Percentiles rank a stretch among this genome's conserved stretches.
Conservation (phyloP, 129 eudicot species). For the Scalesia atractyloides region DNA sequence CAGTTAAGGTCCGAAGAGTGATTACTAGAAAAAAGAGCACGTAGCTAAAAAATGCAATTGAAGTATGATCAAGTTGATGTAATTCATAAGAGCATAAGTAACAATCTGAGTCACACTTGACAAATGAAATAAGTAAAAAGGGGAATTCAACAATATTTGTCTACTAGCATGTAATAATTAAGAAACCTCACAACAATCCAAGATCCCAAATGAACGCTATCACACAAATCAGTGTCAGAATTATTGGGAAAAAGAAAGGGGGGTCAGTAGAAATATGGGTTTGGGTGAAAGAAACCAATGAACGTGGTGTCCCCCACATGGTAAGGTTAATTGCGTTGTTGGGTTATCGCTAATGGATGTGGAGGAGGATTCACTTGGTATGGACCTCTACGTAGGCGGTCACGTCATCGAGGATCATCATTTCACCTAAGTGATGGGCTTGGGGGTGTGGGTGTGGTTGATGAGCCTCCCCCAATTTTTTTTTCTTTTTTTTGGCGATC, state of each 20-base stretch:
- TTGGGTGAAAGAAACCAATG: not conserved
- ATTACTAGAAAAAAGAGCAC: not conserved
- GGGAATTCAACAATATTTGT: not conserved
- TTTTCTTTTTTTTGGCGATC: too few species aligned
- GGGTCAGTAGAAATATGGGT: too few species aligned
- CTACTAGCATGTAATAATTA: not conserved
- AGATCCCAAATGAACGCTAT: slow-evolving; percentile 23
- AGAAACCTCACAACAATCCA: not conserved
- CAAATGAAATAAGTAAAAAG: slow-evolving; percentile 14
- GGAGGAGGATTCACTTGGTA: too few species aligned
- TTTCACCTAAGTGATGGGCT: too few species aligned
- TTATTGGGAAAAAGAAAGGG: not conserved
- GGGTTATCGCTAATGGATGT: too few species aligned
- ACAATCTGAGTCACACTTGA: slow-evolving; percentile 21
- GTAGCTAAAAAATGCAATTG: not conserved
- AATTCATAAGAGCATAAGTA: slow-evolving; percentile 12
- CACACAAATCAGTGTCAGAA: slow-evolving; percentile 34
- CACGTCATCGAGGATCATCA: too few species aligned
- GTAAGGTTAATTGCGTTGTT: too few species aligned
- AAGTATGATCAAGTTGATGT: slow-evolving; percentile 15
- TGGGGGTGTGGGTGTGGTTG: too few species aligned
- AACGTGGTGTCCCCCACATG: slow-evolving; percentile 53
- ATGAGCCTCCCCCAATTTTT: too few species aligned
- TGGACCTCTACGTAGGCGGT: too few species aligned
- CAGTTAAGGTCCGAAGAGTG: not conserved